Conservation (phyloP, 2,329 filamentous ascomycete genomes). For the Fusarium sp. region DNA sequence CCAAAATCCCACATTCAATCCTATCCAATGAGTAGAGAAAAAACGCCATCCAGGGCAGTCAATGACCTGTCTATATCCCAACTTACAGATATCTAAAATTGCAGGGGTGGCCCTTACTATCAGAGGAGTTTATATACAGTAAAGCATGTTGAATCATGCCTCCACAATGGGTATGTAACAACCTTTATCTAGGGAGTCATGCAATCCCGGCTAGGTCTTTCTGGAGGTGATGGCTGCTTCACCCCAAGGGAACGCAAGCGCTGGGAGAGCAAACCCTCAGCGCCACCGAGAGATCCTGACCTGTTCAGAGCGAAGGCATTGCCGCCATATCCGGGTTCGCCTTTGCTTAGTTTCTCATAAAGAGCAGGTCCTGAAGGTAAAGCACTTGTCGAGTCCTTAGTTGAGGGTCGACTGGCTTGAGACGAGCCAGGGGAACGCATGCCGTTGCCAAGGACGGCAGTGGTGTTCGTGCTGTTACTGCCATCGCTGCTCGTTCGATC, state of each 20-base stretch:
- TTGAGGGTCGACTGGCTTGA: slow-evolving; percentile 53
- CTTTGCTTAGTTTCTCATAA: slow-evolving; percentile 78
- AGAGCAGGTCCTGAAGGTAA: slow-evolving; percentile 51
- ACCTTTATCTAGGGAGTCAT: slow-evolving; percentile 16
- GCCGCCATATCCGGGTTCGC: slow-evolving; percentile 73
- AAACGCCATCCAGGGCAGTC: slow-evolving; percentile 16
- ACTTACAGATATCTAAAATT: neutral
- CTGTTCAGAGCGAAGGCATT: slow-evolving; percentile 61
- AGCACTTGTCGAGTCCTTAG: slow-evolving; percentile 52
- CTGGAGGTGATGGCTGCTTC: slow-evolving; percentile 45
- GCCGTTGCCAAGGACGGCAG: slow-evolving; percentile 39
- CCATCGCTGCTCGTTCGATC: slow-evolving; percentile 52
- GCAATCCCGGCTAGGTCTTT: slow-evolving; percentile 2
- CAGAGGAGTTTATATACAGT: slow-evolving; percentile 15
- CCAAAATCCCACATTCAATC: too few species aligned
- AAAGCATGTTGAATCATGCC: slow-evolving; percentile 11
- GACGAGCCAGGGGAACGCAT: slow-evolving; percentile 49
- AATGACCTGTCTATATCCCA: slow-evolving; percentile 18
- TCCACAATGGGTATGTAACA: neutral
- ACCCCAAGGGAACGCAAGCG: slow-evolving; percentile 74
- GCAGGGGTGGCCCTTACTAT: neutral
- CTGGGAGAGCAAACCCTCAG: slow-evolving; percentile 78
- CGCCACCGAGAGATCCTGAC: slow-evolving; percentile 55
- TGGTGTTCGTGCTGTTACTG: slow-evolving; percentile 49
- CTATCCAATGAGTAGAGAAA: neutral